Evolutionary conservation across 108 stramenopile genomes (phyloP).

Genomic region (Skeletonema potamos): DNA sequence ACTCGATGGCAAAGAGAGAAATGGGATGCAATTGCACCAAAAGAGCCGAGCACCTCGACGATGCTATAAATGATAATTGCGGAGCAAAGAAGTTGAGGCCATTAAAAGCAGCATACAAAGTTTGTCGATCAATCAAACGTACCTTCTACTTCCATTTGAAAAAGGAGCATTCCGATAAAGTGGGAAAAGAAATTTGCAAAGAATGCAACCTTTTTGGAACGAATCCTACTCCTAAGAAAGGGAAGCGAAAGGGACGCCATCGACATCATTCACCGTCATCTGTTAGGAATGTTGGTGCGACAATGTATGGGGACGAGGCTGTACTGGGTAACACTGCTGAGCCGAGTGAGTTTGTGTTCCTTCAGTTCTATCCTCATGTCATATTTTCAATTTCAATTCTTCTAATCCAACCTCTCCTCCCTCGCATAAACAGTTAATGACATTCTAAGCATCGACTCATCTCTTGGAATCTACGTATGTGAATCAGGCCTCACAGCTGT

Average conservation of each 20-base stretch:
- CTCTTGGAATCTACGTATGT: slow-evolving; percentile 63
- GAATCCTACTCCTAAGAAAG: neutral
- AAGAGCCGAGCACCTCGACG: neutral
- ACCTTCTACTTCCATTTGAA: neutral
- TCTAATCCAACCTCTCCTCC: neutral
- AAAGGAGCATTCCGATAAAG: neutral
- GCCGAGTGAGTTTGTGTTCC: slow-evolving; percentile 13
- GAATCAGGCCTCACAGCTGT: slow-evolving; percentile 55
- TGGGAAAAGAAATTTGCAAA: neutral
- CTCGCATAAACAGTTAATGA: slow-evolving; percentile 8
- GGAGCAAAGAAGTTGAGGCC: neutral
- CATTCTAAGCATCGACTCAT: slow-evolving; percentile 23
- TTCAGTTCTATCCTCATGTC: neutral
- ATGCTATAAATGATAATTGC: neutral
- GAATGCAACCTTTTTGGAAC: neutral
- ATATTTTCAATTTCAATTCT: neutral
- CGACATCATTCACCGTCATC: neutral
- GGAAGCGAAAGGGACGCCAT: neutral
- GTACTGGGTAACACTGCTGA: neutral
- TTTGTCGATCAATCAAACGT: neutral
- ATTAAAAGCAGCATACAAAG: neutral
- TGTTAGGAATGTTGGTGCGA: slow-evolving; percentile 1
- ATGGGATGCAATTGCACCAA: neutral
- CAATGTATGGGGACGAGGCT: slow-evolving; percentile 12
- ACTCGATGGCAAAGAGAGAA: neutral